Evolutionary conservation across 768 basidiomycete species (phyloP).

Genomic region (Coprinopsis marcescibilis): DNA sequence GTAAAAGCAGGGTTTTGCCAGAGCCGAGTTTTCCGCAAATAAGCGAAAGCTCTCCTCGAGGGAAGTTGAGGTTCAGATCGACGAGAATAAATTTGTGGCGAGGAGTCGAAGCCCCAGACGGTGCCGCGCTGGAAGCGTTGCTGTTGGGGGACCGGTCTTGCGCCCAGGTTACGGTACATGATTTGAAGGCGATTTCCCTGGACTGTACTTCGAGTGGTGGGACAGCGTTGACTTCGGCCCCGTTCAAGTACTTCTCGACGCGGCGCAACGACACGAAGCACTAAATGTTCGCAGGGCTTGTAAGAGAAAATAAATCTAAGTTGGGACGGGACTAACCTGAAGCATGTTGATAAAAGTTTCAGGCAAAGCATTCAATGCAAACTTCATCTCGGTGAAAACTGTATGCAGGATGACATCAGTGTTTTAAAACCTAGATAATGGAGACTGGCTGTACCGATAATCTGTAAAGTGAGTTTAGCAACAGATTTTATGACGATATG

Average conservation of each 20-base stretch:
- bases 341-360: slow-evolving; percentile 89
- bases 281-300: slow-evolving; percentile 25
- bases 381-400: slow-evolving; percentile 88
- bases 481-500: slow-evolving; percentile 8
- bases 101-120: slow-evolving; percentile 67
- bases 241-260: slow-evolving; percentile 83
- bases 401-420: not conserved
- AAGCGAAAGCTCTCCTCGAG: slow-evolving; percentile 70
- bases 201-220: slow-evolving; percentile 51
- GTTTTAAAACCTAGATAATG: not conserved
- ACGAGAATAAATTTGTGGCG: slow-evolving; percentile 72
- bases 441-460: slow-evolving; percentile 9
- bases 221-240: slow-evolving; percentile 64
- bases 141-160: slow-evolving; percentile 56
- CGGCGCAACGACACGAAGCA: slow-evolving; percentile 81
- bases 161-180: slow-evolving; percentile 89
- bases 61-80: slow-evolving; percentile 77
- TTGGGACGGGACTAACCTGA: slow-evolving; percentile 41
- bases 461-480: slow-evolving; percentile 2
- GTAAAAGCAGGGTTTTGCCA: slow-evolving; percentile 82
- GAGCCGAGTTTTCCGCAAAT: slow-evolving; percentile 88
- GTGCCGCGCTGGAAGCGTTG: slow-evolving; percentile 32
- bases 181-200: slow-evolving; percentile 67
- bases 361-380: slow-evolving; percentile 80
- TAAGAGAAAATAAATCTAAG: not conserved